These are phyloP conservation scores for Salix koriyanagi DNA, from an alignment of 345 rosid species.

Conservation along the genomic window DNA sequence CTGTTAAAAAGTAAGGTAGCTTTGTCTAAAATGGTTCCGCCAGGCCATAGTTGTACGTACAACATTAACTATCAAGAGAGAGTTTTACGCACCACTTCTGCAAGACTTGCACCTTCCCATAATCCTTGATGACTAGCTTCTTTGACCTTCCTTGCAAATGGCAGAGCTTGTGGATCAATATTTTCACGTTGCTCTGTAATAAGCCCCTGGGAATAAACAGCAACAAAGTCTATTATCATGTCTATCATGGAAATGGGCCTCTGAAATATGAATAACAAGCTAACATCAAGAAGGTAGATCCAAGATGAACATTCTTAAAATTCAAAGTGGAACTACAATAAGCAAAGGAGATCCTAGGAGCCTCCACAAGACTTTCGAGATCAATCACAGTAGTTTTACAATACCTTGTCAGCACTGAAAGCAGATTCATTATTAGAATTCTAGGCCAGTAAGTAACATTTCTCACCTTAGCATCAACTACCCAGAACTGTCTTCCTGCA, in stretches of 20 bases:
- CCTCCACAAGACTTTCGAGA: neutral
- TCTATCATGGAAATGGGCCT: slow-evolving; percentile 1
- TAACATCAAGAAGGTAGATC: slow-evolving; percentile 4
- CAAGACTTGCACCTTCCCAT: slow-evolving; percentile 80
- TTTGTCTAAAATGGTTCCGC: neutral
- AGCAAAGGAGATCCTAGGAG: neutral
- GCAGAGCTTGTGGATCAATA: slow-evolving; percentile 73
- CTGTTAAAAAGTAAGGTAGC: neutral
- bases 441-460: neutral
- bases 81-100: slow-evolving; percentile 69
- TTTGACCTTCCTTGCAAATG: slow-evolving; percentile 75
- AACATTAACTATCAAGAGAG: neutral
- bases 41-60: neutral
- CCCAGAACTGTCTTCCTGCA: slow-evolving; percentile 95
- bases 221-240: slow-evolving; percentile 20
- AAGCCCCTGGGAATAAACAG: slow-evolving; percentile 57
- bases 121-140: slow-evolving; percentile 87
- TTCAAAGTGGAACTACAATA: neutral
- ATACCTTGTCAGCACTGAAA: neutral
- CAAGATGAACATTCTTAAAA: neutral
- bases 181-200: slow-evolving; percentile 76
- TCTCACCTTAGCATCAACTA: slow-evolving; percentile 87
- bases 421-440: neutral
- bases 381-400: neutral
- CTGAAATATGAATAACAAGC: neutral